Evolutionary conservation across 106 monocot genomes (phyloP), one percentile per base, ranked within the genome.

Genomic region (Dactylorhiza incarnata): DNA sequence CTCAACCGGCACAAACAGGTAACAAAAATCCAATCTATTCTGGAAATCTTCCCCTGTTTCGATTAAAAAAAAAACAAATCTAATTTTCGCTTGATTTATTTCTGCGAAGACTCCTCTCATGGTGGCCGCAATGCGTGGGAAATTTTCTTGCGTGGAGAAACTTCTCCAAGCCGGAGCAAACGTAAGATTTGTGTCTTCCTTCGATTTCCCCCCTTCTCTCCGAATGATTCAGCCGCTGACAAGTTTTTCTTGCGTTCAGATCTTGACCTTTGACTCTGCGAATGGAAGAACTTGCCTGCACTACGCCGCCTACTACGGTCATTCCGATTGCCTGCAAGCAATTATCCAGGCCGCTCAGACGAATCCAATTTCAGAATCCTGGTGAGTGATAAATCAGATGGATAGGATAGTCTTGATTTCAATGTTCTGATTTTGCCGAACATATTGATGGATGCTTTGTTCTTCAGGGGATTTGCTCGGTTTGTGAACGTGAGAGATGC

Each of bases 111-210:
- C 94, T 83, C 94, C 97, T 20, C 53, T 97, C 59, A 97, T 97
- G 91, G 74, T 97, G 72, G 91, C 97, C 16, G 89, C 91, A 74
- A 97, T 97, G 97, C 97, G 88, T 68, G 94, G 97, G 78, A 86
- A 87, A 86, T 80, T 89, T 55, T 77, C 84, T 26, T 97, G 97
- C 65, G 87, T 97, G 72, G 68, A 81, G 63, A 91, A 76, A 87
- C 89, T 97, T 12, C 83, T 97, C 58, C 84, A 86, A 79, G 81
- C 91, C 25, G 93, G 89, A 1, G 97, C 93, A 19, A 94, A 94
- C 85, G 93, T 97, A 68, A 43, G 78, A 10, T 47, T 73, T 16
- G 6, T 56, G 4, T 63, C 4, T 49, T 72, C 23, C 22, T 22
- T 12, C 7, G 14, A 19, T 16, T 70, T 66, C 45, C 69, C 4